These are phyloP conservation scores for Santalum album DNA, from an alignment of 164 flowering plant species.

Conservation along the genomic window DNA sequence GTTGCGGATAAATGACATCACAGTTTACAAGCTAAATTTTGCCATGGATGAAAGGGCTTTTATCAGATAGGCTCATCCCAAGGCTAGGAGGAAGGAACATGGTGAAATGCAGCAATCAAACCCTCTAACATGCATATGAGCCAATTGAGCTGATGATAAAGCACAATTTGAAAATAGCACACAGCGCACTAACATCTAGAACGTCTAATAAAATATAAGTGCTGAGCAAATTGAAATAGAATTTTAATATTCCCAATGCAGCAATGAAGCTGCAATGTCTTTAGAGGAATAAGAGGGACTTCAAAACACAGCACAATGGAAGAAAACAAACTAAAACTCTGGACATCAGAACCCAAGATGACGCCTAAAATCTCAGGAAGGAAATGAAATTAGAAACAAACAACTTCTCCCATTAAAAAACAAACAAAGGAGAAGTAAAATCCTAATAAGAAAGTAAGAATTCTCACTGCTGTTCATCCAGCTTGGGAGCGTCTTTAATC, in stretches of 20 bases:
- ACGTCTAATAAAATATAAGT: no score
- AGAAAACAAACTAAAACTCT: not conserved
- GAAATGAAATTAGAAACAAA: not conserved
- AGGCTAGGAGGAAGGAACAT: no score
- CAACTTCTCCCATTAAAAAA: constrained; percentile 7
- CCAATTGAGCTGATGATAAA: no score
- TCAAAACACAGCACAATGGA: not conserved
- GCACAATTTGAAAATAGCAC: no score
- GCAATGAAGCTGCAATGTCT: not conserved
- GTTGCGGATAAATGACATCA: no score
- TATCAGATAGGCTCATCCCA: no score
- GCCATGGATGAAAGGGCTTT: no score
- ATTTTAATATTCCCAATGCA: not conserved
- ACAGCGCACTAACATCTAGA: no score
- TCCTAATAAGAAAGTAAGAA: not conserved
- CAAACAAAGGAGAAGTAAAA: not conserved
- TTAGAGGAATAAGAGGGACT: not conserved
- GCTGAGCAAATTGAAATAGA: not conserved
- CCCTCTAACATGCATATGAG: no score
- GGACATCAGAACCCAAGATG: constrained; percentile 30
- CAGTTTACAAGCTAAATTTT: no score
- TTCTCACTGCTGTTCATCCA: constrained; percentile 8
- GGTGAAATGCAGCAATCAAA: no score
- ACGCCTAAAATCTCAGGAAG: not conserved
- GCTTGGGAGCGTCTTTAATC: constrained; percentile 13